These are phyloP conservation scores for Atkinsonella texensis DNA, from an alignment of 2,329 filamentous ascomycete genomes.

Conservation along the genomic window DNA sequence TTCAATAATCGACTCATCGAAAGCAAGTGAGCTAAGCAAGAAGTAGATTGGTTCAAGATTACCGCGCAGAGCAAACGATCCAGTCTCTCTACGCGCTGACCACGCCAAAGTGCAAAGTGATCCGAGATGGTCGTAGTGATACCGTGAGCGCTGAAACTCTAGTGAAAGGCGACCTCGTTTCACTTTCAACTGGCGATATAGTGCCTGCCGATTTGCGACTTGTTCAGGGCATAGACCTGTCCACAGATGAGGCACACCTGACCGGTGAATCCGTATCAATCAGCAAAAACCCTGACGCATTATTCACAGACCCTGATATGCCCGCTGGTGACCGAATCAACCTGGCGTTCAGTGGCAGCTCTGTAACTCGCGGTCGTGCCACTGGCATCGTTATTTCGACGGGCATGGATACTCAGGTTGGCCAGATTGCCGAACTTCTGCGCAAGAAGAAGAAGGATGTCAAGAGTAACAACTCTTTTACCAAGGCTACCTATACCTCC, in stretches of 20 bases:
- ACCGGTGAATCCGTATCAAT: constrained; percentile 64
- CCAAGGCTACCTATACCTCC: constrained; percentile 29
- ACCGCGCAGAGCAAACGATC: constrained; percentile 49
- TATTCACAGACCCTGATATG: constrained; percentile 40
- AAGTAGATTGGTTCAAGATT: constrained; percentile 45
- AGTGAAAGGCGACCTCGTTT: constrained; percentile 54
- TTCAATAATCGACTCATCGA: not conserved
- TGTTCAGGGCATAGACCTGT: constrained; percentile 57
- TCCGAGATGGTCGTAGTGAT: constrained; percentile 39
- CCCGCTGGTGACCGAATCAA: constrained; percentile 59
- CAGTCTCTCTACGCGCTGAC: constrained; percentile 47
- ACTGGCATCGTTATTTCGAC: constrained; percentile 57
- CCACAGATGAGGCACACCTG: constrained; percentile 62
- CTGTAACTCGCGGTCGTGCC: constrained; percentile 58
- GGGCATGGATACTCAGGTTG: constrained; percentile 66
- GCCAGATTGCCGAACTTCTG: constrained; percentile 61
- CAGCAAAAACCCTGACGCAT: constrained; percentile 47
- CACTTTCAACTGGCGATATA: constrained; percentile 52
- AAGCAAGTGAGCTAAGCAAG: not conserved
- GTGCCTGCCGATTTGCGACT: constrained; percentile 58
- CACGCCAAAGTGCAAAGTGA: constrained; percentile 46
- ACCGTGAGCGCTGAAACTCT: constrained; percentile 43
- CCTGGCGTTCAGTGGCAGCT: constrained; percentile 59
- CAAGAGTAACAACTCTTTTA: constrained; percentile 28
- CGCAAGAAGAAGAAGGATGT: constrained; percentile 40